A percentile compares a stretch with the other conserved stretches of the same genome.
phyloP scores from a whole-genome alignment of 805 yeast species.

The Candida argentea region DNA sequence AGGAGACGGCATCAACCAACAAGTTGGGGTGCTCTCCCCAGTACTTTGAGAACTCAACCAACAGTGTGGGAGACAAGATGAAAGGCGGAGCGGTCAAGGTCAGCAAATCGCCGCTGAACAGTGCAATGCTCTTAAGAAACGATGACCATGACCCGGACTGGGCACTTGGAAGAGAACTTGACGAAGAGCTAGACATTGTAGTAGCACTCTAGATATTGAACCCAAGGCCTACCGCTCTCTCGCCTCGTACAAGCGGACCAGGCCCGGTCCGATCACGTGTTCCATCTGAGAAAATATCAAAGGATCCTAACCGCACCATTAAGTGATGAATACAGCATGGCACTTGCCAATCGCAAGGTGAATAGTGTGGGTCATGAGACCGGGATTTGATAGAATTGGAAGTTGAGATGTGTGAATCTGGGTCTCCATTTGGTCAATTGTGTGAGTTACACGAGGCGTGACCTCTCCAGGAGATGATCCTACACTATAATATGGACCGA shows the following conservation, averaged over 20 bases:
- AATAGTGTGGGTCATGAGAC: no score
- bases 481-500: no score
- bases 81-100: conserved; percentile 96
- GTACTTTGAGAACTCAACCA: conserved; percentile 86
- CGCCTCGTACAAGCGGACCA: not conserved
- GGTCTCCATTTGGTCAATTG: no score
- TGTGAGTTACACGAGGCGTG: no score
- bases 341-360: no score
- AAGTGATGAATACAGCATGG: no score
- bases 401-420: no score
- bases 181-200: not conserved
- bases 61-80: conserved; percentile 81
- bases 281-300: no score
- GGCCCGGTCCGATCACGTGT: not conserved
- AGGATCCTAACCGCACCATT: no score
- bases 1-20: conserved; percentile 59
- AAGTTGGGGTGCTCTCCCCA: conserved; percentile 93
- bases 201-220: not conserved
- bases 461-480: no score
- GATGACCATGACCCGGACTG: conserved; percentile 66
- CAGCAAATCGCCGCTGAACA: conserved; percentile 89
- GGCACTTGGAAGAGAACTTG: conserved; percentile 1
- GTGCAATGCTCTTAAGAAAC: conserved; percentile 80
- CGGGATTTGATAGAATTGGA: no score
- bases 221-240: not conserved